phyloP scores from a whole-genome alignment of 2,329 filamentous ascomycete genomes.

The Aspergillus piperis region DNA sequence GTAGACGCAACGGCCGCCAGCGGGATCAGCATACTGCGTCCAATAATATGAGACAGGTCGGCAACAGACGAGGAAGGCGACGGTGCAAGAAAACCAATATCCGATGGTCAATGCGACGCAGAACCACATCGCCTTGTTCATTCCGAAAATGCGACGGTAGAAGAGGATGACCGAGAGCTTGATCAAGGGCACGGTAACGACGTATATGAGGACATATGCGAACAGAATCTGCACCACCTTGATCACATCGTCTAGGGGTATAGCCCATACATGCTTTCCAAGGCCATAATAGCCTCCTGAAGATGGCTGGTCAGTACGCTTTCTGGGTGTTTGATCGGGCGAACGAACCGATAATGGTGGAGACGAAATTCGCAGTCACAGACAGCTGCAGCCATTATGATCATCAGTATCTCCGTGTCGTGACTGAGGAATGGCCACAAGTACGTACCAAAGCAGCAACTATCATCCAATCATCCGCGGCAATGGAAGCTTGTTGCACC shows the following conservation, averaged over 20 bases:
- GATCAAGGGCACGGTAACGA: constrained; percentile 15
- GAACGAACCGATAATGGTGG: background rate
- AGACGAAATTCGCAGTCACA: background rate
- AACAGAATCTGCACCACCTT: constrained; percentile 13
- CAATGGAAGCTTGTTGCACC: constrained; percentile 3
- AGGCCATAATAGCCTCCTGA: constrained; percentile 17
- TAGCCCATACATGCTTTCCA: constrained; percentile 20
- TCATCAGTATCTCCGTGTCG: background rate
- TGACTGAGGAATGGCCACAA: background rate
- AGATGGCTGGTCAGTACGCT: background rate
- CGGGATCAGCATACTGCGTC: constrained; percentile 18
- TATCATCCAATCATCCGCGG: constrained; percentile 10
- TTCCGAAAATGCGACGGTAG: constrained; percentile 23
- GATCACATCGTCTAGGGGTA: constrained; percentile 11
- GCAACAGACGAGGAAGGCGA: constrained; percentile 15
- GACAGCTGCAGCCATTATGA: background rate
- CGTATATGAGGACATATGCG: constrained; percentile 19
- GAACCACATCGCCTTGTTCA: constrained; percentile 16
- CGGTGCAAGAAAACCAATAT: constrained; percentile 13
- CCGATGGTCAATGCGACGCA: constrained; percentile 18
- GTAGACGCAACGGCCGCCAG: constrained; percentile 15
- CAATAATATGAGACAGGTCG: constrained; percentile 19
- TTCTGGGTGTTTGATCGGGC: background rate
- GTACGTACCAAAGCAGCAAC: background rate
- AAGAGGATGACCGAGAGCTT: constrained; percentile 23